These are phyloP conservation scores for Blastosporella zonata DNA, from an alignment of 1,284 basidiomycete species.

Conservation along the genomic window DNA sequence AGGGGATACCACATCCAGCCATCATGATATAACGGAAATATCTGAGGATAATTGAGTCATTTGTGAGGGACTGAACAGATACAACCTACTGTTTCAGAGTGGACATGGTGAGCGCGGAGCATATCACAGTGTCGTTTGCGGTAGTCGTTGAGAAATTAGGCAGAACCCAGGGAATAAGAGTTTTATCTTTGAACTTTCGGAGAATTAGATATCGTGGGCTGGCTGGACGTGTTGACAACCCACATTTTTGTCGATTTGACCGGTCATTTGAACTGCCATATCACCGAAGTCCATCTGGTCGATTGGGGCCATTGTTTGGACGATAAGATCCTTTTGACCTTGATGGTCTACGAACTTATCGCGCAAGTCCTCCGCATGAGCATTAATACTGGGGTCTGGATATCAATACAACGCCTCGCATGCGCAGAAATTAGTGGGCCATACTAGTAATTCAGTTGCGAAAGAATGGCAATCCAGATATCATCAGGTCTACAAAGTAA, in stretches of 20 bases:
- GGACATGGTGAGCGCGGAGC: conserved; percentile 36
- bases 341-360: conserved; percentile 34
- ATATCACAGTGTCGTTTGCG: conserved; percentile 30
- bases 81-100: conserved; percentile 31
- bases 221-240: not conserved
- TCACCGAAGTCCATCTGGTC: conserved; percentile 26
- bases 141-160: conserved; percentile 38
- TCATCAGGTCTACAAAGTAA: conserved; percentile 24
- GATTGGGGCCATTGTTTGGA: conserved; percentile 21
- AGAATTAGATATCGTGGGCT: not conserved
- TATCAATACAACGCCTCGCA: not conserved
- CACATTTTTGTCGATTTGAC: conserved; percentile 26
- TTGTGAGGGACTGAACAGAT: not conserved
- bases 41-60: not conserved
- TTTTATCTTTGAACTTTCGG: conserved; percentile 6
- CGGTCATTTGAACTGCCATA: conserved; percentile 27
- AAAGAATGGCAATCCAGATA: conserved; percentile 24
- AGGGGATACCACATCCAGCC: conserved; percentile 38
- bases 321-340: conserved; percentile 27
- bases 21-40: conserved; percentile 26
- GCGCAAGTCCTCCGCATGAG: conserved; percentile 33
- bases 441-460: conserved; percentile 24
- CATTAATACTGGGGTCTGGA: conserved; percentile 23
- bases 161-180: conserved; percentile 25
- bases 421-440: not conserved